Base-by-base conservation (phyloP, 345 rosid species). In the Acer yangbiense region DNA sequence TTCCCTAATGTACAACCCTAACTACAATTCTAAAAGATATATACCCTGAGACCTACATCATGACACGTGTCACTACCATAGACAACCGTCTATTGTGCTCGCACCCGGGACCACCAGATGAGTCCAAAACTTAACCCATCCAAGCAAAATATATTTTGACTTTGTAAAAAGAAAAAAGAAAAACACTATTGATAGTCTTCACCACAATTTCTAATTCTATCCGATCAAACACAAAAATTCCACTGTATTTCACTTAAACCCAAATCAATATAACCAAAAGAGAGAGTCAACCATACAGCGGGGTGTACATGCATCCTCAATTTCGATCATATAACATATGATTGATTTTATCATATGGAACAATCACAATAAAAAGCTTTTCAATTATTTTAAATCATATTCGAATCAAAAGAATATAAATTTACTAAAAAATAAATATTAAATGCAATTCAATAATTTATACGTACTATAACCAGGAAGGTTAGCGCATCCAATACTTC, bases 401-500 rank as follows among this genome's bases (percentile, higher is more conserved):
- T 32, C 35, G 35, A 32, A 3, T 32, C 32, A 32, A 35, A 35
- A 35, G 39, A 35, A 35, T 35, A 35, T 35, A 35, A 35, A 35
- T 4, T 35, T 35, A 35, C 39, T 35, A 35, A 35, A 35, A 35
- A 35, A 35, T 35, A 35, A 35, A 35, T 35, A 0, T 4, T 35
- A 35, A 35, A 35, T 35, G 6, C 39, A 35, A 35, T 35, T 35
- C 39, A 35, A 35, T 4, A 4, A 35, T 5, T 35, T 35, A 32
- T 44, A 39, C 74, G 27, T 76, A 65, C 82, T 79, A 2, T 23
- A 57, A 55, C 54, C 46, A 14, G 79, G 76, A 58, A 25, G 68
- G 77, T 69, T 17, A 11, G 32, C 58, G 87, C 91, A 88, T 12
- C 81, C 85, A 46, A 86, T 35, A 25, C 64, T 71, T 27, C 0